Percentiles rank a stretch among this genome's conserved stretches.
These are phyloP conservation scores for Cercospora canescens DNA, from an alignment of 2,329 filamentous ascomycete genomes.

Conservation along the genomic window DNA sequence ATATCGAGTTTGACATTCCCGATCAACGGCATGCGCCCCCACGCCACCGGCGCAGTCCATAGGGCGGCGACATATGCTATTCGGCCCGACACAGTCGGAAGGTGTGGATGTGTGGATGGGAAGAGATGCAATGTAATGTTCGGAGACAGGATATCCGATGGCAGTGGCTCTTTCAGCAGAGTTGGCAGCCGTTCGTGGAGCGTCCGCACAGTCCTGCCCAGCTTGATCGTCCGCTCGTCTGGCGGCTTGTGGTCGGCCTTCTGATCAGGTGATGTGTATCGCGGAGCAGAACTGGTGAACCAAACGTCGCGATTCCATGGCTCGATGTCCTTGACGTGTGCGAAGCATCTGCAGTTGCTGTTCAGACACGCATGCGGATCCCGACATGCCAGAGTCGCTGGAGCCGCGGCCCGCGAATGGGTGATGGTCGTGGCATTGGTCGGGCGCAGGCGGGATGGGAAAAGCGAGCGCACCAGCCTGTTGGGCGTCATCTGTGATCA, in stretches of 20 bases:
- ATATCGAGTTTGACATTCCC: constrained; percentile 89
- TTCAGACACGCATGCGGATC: constrained; percentile 26
- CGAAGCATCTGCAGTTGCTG: constrained; percentile 32
- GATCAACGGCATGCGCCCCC: constrained; percentile 87
- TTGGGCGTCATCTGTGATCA: constrained; percentile 36
- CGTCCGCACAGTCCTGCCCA: constrained; percentile 62
- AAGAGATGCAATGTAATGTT: constrained; percentile 64
- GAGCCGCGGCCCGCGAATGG: background rate
- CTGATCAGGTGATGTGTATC: constrained; percentile 16
- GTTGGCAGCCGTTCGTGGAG: constrained; percentile 64
- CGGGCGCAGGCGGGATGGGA: constrained; percentile 40
- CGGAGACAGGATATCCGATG: constrained; percentile 62
- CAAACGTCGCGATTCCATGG: constrained; percentile 39
- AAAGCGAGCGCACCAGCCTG: constrained; percentile 50
- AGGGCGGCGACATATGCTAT: constrained; percentile 90
- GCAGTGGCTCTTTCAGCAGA: constrained; percentile 61
- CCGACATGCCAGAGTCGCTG: constrained; percentile 12
- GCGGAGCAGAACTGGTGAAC: constrained; percentile 45
- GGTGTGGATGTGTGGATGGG: constrained; percentile 77
- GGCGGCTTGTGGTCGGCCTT: constrained; percentile 45
- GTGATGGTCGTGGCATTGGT: constrained; percentile 12
- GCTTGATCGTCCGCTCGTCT: constrained; percentile 61
- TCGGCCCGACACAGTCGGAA: constrained; percentile 87
- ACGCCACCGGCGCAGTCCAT: constrained; percentile 94
- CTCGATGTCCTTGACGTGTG: constrained; percentile 33